A percentile compares a stretch with the other conserved stretches of the same genome.
Evolutionary conservation across 768 basidiomycete species (phyloP).

Genomic region (Pisolithus orientalis): DNA sequence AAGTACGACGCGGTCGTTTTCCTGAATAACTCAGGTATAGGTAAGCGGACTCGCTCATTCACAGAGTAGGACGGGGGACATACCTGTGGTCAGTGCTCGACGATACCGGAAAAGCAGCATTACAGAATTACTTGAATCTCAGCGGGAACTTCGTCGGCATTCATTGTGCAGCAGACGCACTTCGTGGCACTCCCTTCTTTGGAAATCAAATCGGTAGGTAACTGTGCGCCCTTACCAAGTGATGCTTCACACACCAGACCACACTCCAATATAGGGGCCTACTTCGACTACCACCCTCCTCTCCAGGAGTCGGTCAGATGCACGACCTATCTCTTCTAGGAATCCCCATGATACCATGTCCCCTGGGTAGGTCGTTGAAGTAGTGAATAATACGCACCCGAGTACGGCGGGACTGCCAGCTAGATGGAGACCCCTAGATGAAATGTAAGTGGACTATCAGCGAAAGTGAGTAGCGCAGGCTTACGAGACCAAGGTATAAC

Average conservation of each 20-base stretch:
- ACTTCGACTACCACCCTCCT: slow-evolving; percentile 65
- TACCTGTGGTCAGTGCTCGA: slow-evolving; percentile 42
- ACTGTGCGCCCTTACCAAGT: not conserved
- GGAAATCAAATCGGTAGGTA: slow-evolving; percentile 47
- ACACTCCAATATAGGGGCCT: slow-evolving; percentile 38
- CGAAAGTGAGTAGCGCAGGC: not conserved
- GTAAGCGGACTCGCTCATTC: slow-evolving; percentile 30
- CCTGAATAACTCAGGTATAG: slow-evolving; percentile 62
- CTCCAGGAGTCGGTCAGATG: slow-evolving; percentile 56
- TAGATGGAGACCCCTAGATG: slow-evolving; percentile 49
- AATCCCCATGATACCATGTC: slow-evolving; percentile 11
- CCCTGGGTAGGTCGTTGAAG: slow-evolving; percentile 45
- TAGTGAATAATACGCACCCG: slow-evolving; percentile 53
- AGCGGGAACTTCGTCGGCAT: slow-evolving; percentile 71
- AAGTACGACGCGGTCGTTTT: slow-evolving; percentile 65
- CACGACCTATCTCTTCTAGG: not conserved
- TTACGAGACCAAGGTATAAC: slow-evolving; percentile 46
- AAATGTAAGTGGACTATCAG: slow-evolving; percentile 40
- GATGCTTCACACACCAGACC: not conserved
- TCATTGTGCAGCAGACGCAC: slow-evolving; percentile 58
- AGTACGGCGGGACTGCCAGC: slow-evolving; percentile 50
- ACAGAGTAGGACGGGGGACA: not conserved
- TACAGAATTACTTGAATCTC: slow-evolving; percentile 56
- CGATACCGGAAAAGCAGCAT: slow-evolving; percentile 48
- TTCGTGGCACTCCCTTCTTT: slow-evolving; percentile 54